Conservation (phyloP, 495 filamentous ascomycete genomes). For the Xylaria acuta region DNA sequence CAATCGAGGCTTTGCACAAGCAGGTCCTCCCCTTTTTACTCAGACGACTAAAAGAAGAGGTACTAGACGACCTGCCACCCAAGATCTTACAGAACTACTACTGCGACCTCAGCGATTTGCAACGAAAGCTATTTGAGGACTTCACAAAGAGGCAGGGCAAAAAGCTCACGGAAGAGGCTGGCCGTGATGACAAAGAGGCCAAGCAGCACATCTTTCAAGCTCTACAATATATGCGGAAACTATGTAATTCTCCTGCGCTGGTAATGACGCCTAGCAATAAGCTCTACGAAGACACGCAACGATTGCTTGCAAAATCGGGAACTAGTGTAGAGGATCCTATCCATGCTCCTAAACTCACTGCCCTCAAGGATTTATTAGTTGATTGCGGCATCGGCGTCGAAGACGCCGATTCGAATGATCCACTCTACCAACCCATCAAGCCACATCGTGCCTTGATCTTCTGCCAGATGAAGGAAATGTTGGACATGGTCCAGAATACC, state of each 20-base stretch:
- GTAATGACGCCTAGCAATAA: slow-evolving; percentile 94
- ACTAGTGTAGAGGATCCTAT: slow-evolving; percentile 80
- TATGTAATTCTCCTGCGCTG: slow-evolving; percentile 95
- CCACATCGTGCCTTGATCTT: slow-evolving; percentile 96
- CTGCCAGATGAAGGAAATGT: slow-evolving; percentile 99
- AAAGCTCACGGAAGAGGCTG: slow-evolving; percentile 77
- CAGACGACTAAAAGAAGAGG: slow-evolving; percentile 96
- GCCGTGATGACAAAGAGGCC: slow-evolving; percentile 80
- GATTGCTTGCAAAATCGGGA: slow-evolving; percentile 70
- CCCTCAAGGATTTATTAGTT: slow-evolving; percentile 85
- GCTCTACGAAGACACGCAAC: slow-evolving; percentile 84
- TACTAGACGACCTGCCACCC: slow-evolving; percentile 92
- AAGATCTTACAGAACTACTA: slow-evolving; percentile 99
- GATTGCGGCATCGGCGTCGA: slow-evolving; percentile 93
- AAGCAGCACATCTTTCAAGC: slow-evolving; percentile 99
- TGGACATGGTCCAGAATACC: slow-evolving; percentile 95
- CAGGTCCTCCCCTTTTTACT: slow-evolving; percentile 97
- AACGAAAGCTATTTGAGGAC: slow-evolving; percentile 93
- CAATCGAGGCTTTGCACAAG: slow-evolving; percentile 96
- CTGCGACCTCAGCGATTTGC: slow-evolving; percentile 95
- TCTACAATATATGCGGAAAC: slow-evolving; percentile 97
- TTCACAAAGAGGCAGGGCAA: slow-evolving; percentile 93
- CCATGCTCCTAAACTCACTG: slow-evolving; percentile 92
- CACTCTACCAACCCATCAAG: slow-evolving; percentile 75
- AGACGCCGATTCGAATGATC: slow-evolving; percentile 68